A percentile compares a stretch with the other conserved stretches of the same genome.
These are phyloP conservation scores for Eucalyptus marginata DNA, from an alignment of 345 rosid species.

Conservation along the genomic window DNA sequence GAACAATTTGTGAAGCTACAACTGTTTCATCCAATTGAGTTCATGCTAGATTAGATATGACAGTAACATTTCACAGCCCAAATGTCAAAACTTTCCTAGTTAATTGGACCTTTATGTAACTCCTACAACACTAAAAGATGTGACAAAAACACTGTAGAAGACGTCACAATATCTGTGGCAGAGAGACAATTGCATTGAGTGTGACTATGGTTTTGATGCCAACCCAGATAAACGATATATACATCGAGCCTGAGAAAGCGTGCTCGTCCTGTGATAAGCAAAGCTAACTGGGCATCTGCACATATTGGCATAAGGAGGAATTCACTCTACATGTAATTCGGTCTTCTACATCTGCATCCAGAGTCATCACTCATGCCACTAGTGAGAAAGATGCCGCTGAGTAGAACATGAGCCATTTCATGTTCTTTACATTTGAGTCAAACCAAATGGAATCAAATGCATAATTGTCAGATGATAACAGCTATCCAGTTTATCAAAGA, in stretches of 20 bases:
- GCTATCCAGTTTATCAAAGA: not conserved
- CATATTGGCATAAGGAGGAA: not conserved
- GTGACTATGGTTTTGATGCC: not conserved
- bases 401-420: not conserved
- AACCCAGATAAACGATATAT: not conserved
- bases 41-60: not conserved
- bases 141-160: not conserved
- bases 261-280: not conserved
- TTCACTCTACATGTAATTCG: not conserved
- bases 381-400: not conserved
- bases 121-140: not conserved
- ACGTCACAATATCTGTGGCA: not conserved
- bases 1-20: not conserved
- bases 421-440: not conserved
- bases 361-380: not conserved
- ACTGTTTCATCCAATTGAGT: not conserved
- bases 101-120: not conserved
- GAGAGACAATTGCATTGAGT: not conserved
- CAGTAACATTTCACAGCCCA: not conserved
- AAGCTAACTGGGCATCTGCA: not conserved
- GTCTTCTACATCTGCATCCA: not conserved
- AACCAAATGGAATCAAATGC: not conserved
- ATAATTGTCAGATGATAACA: not conserved
- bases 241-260: not conserved
- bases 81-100: not conserved